phyloP scores from a whole-genome alignment of 2,329 filamentous ascomycete genomes.

The Diatrype stigma region DNA sequence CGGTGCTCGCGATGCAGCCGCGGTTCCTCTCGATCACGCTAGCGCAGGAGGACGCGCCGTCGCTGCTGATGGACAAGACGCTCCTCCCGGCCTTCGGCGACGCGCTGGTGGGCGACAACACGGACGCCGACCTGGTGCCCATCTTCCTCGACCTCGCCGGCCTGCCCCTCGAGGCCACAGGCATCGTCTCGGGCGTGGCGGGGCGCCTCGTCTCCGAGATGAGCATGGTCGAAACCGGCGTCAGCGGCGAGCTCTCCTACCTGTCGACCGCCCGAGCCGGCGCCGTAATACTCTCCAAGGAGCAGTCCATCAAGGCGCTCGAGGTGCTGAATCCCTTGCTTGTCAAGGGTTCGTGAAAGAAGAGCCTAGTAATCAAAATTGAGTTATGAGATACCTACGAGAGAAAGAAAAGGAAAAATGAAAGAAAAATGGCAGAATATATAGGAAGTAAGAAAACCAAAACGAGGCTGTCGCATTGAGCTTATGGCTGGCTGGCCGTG shows the following conservation, averaged over 20 bases:
- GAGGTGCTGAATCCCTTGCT: slow-evolving; percentile 59
- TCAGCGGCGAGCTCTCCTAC: slow-evolving; percentile 76
- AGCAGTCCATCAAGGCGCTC: slow-evolving; percentile 70
- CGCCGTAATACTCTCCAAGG: slow-evolving; percentile 77
- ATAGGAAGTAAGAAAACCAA: slow-evolving; percentile 3
- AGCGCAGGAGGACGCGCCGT: slow-evolving; percentile 69
- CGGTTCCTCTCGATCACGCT: slow-evolving; percentile 71
- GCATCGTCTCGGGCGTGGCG: slow-evolving; percentile 92
- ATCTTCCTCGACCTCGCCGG: slow-evolving; percentile 83
- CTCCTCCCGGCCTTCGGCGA: slow-evolving; percentile 65
- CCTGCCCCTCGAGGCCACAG: slow-evolving; percentile 81
- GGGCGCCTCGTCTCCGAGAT: slow-evolving; percentile 75
- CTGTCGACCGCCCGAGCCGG: slow-evolving; percentile 84
- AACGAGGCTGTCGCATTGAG: neutral
- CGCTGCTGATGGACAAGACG: slow-evolving; percentile 65
- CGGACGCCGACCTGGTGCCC: slow-evolving; percentile 69
- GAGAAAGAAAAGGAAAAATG: neutral
- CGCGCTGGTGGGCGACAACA: slow-evolving; percentile 70
- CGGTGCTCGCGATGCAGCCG: slow-evolving; percentile 57
- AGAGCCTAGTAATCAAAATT: too few species aligned
- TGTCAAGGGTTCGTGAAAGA: slow-evolving; percentile 24
- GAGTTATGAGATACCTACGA: too few species aligned
- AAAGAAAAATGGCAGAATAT: slow-evolving; percentile 1
- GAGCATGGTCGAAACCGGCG: slow-evolving; percentile 37
- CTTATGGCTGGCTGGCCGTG: neutral